Evolutionary conservation across 192 early-diverging fungal genomes (phyloP).

Genomic region (Mortierella antarctica): DNA sequence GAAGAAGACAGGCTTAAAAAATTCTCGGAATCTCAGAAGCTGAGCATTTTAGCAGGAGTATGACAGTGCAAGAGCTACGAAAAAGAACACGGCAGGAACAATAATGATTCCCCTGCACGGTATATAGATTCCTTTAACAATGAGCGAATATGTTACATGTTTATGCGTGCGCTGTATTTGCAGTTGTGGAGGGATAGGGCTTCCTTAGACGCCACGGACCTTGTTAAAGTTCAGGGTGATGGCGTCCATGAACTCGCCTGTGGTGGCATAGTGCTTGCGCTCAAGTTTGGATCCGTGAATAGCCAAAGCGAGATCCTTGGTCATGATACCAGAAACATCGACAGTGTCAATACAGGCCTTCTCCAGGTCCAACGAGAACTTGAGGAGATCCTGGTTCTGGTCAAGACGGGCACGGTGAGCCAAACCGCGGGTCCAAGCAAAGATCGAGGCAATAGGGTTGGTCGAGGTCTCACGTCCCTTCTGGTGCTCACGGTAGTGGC

Average conservation of each 20-base stretch:
- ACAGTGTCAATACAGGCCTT: slow-evolving; percentile 90
- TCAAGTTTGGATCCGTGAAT: slow-evolving; percentile 86
- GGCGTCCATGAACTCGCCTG: slow-evolving; percentile 89
- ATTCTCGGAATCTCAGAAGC: background rate
- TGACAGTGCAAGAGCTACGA: too few relatives aligned
- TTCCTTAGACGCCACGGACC: slow-evolving; percentile 34
- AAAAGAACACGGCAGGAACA: too few relatives aligned
- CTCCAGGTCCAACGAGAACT: slow-evolving; percentile 87
- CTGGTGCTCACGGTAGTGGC: slow-evolving; percentile 94
- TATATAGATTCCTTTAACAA: background rate
- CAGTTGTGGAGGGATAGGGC: background rate
- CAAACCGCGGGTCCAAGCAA: slow-evolving; percentile 93
- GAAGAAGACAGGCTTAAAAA: slow-evolving; percentile 36
- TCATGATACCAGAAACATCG: slow-evolving; percentile 85
- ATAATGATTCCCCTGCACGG: background rate
- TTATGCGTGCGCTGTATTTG: background rate
- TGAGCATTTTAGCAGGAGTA: too few relatives aligned
- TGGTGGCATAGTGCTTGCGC: slow-evolving; percentile 88
- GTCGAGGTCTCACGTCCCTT: slow-evolving; percentile 95
- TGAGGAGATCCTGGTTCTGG: slow-evolving; percentile 77
- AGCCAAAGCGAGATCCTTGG: slow-evolving; percentile 93
- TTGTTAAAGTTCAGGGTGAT: slow-evolving; percentile 69
- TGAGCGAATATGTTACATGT: too few relatives aligned
- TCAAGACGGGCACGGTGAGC: slow-evolving; percentile 95
- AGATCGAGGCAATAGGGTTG: slow-evolving; percentile 98